phyloP scores from a whole-genome alignment of 257 asterid genomes.

The Solanum clarkiae region DNA sequence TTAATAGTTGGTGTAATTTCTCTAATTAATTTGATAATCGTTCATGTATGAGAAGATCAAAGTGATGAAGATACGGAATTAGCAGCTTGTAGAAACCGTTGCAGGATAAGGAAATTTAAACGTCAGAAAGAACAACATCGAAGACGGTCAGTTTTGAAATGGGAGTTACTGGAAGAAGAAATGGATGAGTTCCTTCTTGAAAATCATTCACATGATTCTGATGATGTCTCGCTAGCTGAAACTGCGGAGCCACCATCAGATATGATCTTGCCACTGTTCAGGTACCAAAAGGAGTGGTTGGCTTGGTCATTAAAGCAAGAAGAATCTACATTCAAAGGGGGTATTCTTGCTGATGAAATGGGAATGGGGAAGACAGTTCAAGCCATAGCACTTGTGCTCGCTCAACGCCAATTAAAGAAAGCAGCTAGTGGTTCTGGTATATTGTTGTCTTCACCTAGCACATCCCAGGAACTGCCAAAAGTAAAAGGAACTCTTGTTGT shows the following conservation, averaged over 20 bases:
- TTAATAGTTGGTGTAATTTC: neutral
- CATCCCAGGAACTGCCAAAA: slow-evolving; percentile 31
- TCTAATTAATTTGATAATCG: neutral
- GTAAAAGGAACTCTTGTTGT: slow-evolving; percentile 65
- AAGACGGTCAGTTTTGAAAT: slow-evolving; percentile 14
- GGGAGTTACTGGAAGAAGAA: slow-evolving; percentile 61
- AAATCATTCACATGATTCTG: slow-evolving; percentile 30
- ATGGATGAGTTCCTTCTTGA: slow-evolving; percentile 42
- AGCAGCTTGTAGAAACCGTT: neutral
- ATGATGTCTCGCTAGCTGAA: slow-evolving; percentile 36
- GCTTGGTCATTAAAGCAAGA: slow-evolving; percentile 88
- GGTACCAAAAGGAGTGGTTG: slow-evolving; percentile 88
- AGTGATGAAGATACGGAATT: neutral
- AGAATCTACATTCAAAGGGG: slow-evolving; percentile 49
- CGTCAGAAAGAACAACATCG: slow-evolving; percentile 16
- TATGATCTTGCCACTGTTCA: slow-evolving; percentile 57
- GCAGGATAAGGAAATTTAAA: slow-evolving; percentile 9
- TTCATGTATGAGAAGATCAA: neutral
- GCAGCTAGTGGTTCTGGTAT: slow-evolving; percentile 12
- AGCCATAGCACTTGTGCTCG: slow-evolving; percentile 86
- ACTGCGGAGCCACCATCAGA: slow-evolving; percentile 55
- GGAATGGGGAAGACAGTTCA: slow-evolving; percentile 95
- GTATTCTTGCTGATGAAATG: slow-evolving; percentile 96
- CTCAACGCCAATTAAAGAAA: slow-evolving; percentile 35
- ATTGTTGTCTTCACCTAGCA: slow-evolving; percentile 28